Base-by-base conservation (phyloP, 768 basidiomycete species). In the Filobasidium wieringae region DNA sequence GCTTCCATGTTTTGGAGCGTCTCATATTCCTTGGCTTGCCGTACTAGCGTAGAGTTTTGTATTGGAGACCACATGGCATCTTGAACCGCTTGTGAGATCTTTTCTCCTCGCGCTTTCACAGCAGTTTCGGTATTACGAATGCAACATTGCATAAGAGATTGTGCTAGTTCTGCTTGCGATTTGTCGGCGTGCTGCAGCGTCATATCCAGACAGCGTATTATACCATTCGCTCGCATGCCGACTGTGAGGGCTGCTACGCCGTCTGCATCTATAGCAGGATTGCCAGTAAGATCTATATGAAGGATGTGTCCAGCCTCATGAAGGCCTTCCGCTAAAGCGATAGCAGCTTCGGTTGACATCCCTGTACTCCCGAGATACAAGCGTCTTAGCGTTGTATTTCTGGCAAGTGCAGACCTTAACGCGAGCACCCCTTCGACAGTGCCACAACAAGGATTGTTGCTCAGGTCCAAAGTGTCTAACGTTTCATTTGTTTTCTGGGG, bases 261-360 rank as follows among this genome's bases (percentile, higher is more conserved):
- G 0, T 92, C 91, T 33, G 90, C 78, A 67, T 90, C 90, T 31
- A 97, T 76, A 6, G 78, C 73, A 0, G 62, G 57, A 70, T 93
- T 93, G 64, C 80, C 76, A 0, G 90, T 95, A 29, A 95, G 61
- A 73, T 96, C 95, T 54, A 99, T 82, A 72, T 97, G 92, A 0
- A 96, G 78, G 4, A 99, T 78, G 0, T 85, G 86, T 17, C 79
- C 80, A 0, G 87, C 84, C 71, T 97, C 92, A 0, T 92, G 91
- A 0, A 97, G 81, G 77, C 95, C 97, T 72, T 97, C 93, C 2
- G 93, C 95, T 1, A 97, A 80, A 0, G 89, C 86, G 62, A 97
- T 97, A 0, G 93, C 92, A 1, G 90, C 91, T 0, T 84, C 77
- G 0, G 87, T 86, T 0, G 81, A 81, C 68, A 97, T 80, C 4